Base-by-base conservation (phyloP, 2,329 filamentous ascomycete genomes). In the Hypoxylon sp. region DNA sequence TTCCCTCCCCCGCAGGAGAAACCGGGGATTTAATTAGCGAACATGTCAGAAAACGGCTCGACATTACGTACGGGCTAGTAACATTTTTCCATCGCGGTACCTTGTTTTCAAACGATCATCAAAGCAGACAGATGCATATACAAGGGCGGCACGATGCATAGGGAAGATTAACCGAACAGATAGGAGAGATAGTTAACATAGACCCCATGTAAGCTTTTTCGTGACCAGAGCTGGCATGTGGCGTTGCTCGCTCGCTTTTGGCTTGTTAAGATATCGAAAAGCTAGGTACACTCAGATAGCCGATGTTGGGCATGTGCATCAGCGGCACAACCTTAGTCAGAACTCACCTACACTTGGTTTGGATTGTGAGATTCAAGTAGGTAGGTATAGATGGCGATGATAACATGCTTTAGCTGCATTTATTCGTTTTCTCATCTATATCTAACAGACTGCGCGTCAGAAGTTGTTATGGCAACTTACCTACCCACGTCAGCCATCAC, bases 1-100 rank as follows among this genome's bases (percentile, higher is more conserved):
- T 24, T 30, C 6, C 19, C 30, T 20, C 41, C 37, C 22, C 30
- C 17, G 22, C 11, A n/a, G 13, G 20, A 13, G 11, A 28, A 28
- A 34, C 28, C 43, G 56, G 56, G 43, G 50, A 52, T 26, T 64
- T 63, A 52, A 37, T 47, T 47, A 51, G 55, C 55, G 56, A 62
- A 17, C 11, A 7, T 57, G 48, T 52, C 49, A 49, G 20, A 54
- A 28, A 15, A 28, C 5, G 34, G 48, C n/a, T 19, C 4, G 44
- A 17, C 28, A 54, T 52, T 41, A 51, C 41, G 50, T 20, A 47
- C 34, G 41, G 20, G 37, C 39, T 50, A 43, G 43, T 48, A 44
- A 50, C 54, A 50, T 53, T 17, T 32, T 32, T n/a, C n/a, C n/a
- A 30, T n/a, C n/a, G 3, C 19, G 28, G 28, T 28, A 7, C 37